A percentile compares a stretch with the other conserved stretches of the same genome.
phyloP scores from a whole-genome alignment of 129 eudicot genomes.

The Arctium lappa region DNA sequence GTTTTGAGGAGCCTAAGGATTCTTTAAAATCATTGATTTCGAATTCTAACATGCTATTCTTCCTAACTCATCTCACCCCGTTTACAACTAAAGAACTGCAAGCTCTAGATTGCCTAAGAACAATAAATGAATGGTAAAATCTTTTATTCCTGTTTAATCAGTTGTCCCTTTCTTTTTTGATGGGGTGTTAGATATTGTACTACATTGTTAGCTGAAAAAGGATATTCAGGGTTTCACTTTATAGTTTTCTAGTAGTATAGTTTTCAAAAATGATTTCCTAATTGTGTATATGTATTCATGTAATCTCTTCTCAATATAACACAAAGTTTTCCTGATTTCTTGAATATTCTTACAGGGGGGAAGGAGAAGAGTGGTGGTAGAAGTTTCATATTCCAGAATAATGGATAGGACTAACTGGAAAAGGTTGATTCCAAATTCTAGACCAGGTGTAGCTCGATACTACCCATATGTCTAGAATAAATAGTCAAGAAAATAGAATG shows the following conservation, averaged over 20 bases:
- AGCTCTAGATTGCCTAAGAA: not conserved
- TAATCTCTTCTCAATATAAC: not conserved
- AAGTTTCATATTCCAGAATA: not conserved
- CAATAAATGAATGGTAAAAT: not conserved
- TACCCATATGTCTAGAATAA: not conserved
- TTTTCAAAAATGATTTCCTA: not conserved
- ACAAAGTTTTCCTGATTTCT: not conserved
- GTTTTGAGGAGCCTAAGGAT: not conserved
- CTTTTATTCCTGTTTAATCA: not conserved
- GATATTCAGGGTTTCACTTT: not conserved
- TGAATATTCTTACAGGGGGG: not conserved
- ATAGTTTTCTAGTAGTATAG: not conserved
- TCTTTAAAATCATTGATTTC: not conserved
- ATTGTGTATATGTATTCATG: not conserved
- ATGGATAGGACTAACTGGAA: not conserved
- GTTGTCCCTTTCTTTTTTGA: not conserved
- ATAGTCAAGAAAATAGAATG: not conserved
- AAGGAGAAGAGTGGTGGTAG: slow-evolving; percentile 1
- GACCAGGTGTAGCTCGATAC: not conserved
- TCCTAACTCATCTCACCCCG: not conserved
- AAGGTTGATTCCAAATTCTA: not conserved
- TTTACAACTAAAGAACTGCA: not conserved
- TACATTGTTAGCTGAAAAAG: not conserved
- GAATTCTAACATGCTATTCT: not conserved
- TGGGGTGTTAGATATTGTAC: not conserved